phyloP scores from a whole-genome alignment of 139 green algal genomes.

The Chlorella ohadii region DNA sequence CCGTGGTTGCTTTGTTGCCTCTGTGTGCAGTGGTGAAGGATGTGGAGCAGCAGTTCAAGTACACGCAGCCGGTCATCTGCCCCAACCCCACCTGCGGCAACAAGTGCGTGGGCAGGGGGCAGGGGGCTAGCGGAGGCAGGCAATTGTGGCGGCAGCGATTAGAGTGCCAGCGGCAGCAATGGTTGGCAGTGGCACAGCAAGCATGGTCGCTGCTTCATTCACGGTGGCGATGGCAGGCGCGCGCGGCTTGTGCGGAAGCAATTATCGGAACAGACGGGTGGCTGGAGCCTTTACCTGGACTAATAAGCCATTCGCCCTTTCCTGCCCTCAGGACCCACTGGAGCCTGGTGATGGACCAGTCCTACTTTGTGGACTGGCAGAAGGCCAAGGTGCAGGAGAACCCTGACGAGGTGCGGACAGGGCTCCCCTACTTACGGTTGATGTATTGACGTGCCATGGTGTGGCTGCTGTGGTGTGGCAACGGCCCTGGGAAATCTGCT shows the following conservation, averaged over 20 bases:
- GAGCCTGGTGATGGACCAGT: constrained; percentile 88
- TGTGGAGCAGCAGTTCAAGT: constrained; percentile 98
- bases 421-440: too few relatives aligned
- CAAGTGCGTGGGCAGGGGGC: constrained; percentile 55
- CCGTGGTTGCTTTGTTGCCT: neutral
- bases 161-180: neutral
- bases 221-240: neutral
- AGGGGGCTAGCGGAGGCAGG: too few relatives aligned
- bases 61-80: constrained; percentile 93
- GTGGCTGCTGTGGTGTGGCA: too few relatives aligned
- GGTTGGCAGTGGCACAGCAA: neutral
- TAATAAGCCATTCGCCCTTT: too few relatives aligned
- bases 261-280: too few relatives aligned
- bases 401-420: constrained; percentile 87
- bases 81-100: constrained; percentile 90
- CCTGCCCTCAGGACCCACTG: constrained; percentile 56
- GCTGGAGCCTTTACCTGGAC: too few relatives aligned
- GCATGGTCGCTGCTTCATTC: neutral
- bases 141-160: too few relatives aligned
- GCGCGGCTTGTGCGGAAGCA: too few relatives aligned
- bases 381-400: constrained; percentile 96
- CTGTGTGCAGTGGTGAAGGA: constrained; percentile 59
- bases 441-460: too few relatives aligned
- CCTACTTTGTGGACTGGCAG: constrained; percentile 99
- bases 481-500: too few relatives aligned